A percentile compares a stretch with the other conserved stretches of the same genome.
phyloP scores from a whole-genome alignment of 495 filamentous ascomycete genomes.

The Cladorrhinum samala region DNA sequence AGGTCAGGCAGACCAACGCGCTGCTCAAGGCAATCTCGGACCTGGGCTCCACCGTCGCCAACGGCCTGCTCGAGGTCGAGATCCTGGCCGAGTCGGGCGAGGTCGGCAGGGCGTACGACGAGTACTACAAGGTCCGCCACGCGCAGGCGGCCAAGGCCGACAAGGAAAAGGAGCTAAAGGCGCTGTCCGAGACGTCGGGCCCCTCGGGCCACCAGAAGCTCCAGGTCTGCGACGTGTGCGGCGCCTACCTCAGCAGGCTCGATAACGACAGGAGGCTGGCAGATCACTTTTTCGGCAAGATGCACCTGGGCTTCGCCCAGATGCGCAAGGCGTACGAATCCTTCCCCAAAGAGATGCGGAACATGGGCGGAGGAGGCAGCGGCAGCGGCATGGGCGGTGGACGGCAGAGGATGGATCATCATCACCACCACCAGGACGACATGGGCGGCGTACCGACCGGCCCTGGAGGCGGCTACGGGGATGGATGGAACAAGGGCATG shows the following conservation, averaged over 20 bases:
- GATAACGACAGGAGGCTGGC: slow-evolving; percentile 92
- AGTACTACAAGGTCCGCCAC: slow-evolving; percentile 76
- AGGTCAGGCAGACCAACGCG: slow-evolving; percentile 93
- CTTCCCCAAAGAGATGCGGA: slow-evolving; percentile 76
- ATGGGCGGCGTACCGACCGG: slow-evolving; percentile 32
- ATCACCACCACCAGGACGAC: slow-evolving; percentile 28
- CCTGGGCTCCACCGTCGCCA: slow-evolving; percentile 69
- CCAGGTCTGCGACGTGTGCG: slow-evolving; percentile 96
- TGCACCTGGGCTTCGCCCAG: slow-evolving; percentile 96
- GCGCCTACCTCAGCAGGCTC: slow-evolving; percentile 78
- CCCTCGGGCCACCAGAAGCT: slow-evolving; percentile 94
- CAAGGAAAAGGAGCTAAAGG: slow-evolving; percentile 83
- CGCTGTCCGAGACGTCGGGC: slow-evolving; percentile 82
- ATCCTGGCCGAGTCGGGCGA: slow-evolving; percentile 76
- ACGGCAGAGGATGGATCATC: slow-evolving; percentile 28
- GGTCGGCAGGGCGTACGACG: slow-evolving; percentile 73
- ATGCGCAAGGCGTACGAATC: slow-evolving; percentile 88
- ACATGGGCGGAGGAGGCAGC: slow-evolving; percentile 38
- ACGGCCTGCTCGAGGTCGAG: slow-evolving; percentile 76
- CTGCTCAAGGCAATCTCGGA: slow-evolving; percentile 87
- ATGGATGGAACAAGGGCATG: slow-evolving; percentile 44
- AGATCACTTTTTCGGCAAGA: slow-evolving; percentile 98
- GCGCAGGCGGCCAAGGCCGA: slow-evolving; percentile 77
- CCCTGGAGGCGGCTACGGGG: slow-evolving; percentile 52
- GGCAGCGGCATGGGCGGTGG: too few relatives aligned